Evolutionary conservation across 108 stramenopile species (phyloP).

Genomic region (Pseudonitzschia multiseries): DNA sequence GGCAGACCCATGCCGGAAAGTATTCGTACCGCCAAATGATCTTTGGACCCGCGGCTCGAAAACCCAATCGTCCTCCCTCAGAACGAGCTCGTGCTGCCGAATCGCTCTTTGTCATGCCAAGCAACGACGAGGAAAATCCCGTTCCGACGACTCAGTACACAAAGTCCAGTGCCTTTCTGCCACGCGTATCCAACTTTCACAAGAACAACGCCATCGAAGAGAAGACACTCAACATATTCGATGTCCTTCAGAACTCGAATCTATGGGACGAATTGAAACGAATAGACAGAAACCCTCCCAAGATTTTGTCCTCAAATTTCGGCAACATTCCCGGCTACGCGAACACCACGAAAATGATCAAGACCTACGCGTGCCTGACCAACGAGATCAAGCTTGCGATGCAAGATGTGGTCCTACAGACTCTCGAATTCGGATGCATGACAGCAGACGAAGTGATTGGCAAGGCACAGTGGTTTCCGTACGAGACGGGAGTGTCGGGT

Average conservation of each 20-base stretch:
- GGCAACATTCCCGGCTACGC: constrained; percentile 14
- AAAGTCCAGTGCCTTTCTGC: constrained; percentile 69
- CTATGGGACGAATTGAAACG: constrained; percentile 63
- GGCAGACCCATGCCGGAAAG: constrained; percentile 49
- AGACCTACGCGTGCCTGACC: constrained; percentile 23
- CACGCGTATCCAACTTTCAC: constrained; percentile 43
- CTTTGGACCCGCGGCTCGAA: constrained; percentile 67
- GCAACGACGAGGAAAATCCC: constrained; percentile 53
- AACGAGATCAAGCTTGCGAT: constrained; percentile 38
- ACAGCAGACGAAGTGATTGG: constrained; percentile 61
- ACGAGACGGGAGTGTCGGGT: constrained; percentile 41
- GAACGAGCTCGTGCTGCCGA: constrained; percentile 82
- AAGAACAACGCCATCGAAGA: constrained; percentile 50
- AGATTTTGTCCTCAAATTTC: constrained; percentile 23
- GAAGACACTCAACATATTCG: constrained; percentile 56
- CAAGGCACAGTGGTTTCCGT: constrained; percentile 56
- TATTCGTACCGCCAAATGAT: constrained; percentile 80
- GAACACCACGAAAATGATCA: background rate
- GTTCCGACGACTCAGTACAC: constrained; percentile 74
- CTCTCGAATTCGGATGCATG: constrained; percentile 44
- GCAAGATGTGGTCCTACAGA: constrained; percentile 55
- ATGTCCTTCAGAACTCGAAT: constrained; percentile 57
- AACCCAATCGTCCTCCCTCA: constrained; percentile 62
- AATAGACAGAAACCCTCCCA: constrained; percentile 14
- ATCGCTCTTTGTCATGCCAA: constrained; percentile 60